These are phyloP conservation scores for Plasmodium gonderi DNA, from an alignment of 169 alveolate species.

Conservation along the genomic window DNA sequence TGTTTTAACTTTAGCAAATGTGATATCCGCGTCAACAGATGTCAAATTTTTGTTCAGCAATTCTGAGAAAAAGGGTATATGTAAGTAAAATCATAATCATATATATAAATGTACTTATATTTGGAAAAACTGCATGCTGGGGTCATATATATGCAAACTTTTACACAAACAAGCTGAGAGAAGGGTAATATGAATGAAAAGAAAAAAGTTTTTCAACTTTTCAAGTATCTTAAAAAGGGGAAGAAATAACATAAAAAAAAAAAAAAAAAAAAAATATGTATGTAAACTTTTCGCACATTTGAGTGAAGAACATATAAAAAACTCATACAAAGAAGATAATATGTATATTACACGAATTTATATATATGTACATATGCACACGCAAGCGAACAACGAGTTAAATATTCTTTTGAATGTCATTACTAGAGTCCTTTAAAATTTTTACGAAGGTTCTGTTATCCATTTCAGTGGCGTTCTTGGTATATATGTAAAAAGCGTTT, in stretches of 20 bases:
- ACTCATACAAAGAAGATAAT: neutral
- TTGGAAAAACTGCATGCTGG: too few relatives aligned
- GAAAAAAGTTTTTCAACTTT: neutral
- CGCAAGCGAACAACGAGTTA: neutral
- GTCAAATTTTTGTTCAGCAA: slow-evolving; percentile 85
- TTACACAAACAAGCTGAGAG: too few relatives aligned
- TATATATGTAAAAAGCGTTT: slow-evolving; percentile 81
- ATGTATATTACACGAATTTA: neutral
- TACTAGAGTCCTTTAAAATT: slow-evolving; percentile 84
- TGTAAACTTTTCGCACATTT: neutral
- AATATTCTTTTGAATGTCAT: neutral
- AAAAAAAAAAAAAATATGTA: neutral
- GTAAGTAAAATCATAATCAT: too few relatives aligned
- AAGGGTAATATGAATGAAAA: neutral
- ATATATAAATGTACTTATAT: too few relatives aligned
- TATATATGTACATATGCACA: neutral
- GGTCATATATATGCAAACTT: too few relatives aligned
- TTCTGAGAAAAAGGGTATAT: slow-evolving; percentile 65
- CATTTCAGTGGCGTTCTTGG: slow-evolving; percentile 84
- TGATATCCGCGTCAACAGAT: slow-evolving; percentile 87
- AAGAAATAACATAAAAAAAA: neutral
- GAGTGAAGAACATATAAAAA: neutral
- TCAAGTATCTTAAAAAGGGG: neutral
- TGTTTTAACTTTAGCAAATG: slow-evolving; percentile 86
- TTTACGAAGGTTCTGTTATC: slow-evolving; percentile 88